Percentiles rank a stretch among this genome's conserved stretches.
phyloP scores from a whole-genome alignment of 1,139 yeast species.

The Tardiomyces digboiensis region DNA sequence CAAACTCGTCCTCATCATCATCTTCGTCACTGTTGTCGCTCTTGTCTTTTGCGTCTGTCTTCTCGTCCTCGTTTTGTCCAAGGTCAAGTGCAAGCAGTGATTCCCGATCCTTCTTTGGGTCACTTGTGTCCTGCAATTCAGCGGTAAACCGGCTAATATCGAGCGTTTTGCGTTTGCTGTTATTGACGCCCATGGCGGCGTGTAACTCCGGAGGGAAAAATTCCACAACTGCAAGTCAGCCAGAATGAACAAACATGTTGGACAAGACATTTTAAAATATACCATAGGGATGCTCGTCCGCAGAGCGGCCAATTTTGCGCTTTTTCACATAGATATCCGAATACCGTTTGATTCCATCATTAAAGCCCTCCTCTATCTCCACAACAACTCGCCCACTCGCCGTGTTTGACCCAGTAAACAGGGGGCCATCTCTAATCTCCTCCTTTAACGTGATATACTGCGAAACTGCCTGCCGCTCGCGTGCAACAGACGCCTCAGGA shows the following conservation, averaged over 20 bases:
- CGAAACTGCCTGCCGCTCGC: conserved; percentile 53
- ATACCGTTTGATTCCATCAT: conserved; percentile 28
- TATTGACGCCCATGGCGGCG: conserved; percentile 60
- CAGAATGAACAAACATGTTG: no score
- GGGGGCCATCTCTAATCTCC: conserved; percentile 63
- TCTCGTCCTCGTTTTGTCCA: conserved; percentile 30
- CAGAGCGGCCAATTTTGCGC: conserved; percentile 65
- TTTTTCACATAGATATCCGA: conserved; percentile 43
- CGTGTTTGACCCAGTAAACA: conserved; percentile 49
- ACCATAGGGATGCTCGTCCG: conserved; percentile 82
- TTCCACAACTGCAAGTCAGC: no score
- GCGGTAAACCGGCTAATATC: conserved; percentile 22
- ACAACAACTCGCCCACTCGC: conserved; percentile 17
- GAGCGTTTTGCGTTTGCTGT: conserved; percentile 20
- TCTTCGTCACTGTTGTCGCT: conserved; percentile 35
- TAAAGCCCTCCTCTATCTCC: conserved; percentile 18
- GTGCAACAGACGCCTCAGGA: conserved; percentile 47
- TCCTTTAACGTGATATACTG: conserved; percentile 52
- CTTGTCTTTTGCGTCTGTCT: conserved; percentile 26
- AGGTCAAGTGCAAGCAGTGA: conserved; percentile 15
- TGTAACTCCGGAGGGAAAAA: conserved; percentile 79
- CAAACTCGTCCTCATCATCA: conserved; percentile 45
- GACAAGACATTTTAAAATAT: no score
- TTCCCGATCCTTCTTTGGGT: conserved; percentile 32
- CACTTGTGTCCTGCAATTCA: conserved; percentile 26